A percentile compares a stretch with the other conserved stretches of the same genome.
Evolutionary conservation across 768 basidiomycete species (phyloP).

Genomic region (Agaricus blazei): DNA sequence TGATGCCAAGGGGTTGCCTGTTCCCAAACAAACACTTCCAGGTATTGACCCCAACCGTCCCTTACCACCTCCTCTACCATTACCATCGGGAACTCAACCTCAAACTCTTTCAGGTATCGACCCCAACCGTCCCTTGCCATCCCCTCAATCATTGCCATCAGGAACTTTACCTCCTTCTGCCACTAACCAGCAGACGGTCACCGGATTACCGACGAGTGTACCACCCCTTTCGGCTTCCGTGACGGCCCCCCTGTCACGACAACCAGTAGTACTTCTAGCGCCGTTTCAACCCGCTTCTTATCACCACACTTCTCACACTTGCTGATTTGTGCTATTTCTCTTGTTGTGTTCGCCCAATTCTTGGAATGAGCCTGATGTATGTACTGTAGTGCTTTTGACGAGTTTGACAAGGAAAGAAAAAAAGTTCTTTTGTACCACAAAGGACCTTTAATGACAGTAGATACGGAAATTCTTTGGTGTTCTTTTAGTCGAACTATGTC

Average conservation of each 20-base stretch:
- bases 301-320: conserved; percentile 9
- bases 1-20: conserved; percentile 8
- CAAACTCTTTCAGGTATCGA: no score
- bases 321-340: not conserved
- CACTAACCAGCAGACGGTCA: not conserved
- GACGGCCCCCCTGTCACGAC: not conserved
- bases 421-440: no score
- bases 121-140: not conserved
- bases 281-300: not conserved
- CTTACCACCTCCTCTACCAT: conserved; percentile 8
- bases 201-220: not conserved
- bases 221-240: conserved; percentile 1
- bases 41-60: conserved; percentile 23
- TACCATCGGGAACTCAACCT: not conserved
- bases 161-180: not conserved
- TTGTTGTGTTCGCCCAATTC: not conserved
- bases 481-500: no score
- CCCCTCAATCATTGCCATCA: not conserved
- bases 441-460: no score
- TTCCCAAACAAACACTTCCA: conserved; percentile 22
- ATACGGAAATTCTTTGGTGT: no score
- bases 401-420: no score
- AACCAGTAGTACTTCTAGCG: not conserved
- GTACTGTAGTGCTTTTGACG: no score
- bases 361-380: not conserved